Base-by-base conservation (phyloP, 1,284 basidiomycete species). In the Leccinum huronense region DNA sequence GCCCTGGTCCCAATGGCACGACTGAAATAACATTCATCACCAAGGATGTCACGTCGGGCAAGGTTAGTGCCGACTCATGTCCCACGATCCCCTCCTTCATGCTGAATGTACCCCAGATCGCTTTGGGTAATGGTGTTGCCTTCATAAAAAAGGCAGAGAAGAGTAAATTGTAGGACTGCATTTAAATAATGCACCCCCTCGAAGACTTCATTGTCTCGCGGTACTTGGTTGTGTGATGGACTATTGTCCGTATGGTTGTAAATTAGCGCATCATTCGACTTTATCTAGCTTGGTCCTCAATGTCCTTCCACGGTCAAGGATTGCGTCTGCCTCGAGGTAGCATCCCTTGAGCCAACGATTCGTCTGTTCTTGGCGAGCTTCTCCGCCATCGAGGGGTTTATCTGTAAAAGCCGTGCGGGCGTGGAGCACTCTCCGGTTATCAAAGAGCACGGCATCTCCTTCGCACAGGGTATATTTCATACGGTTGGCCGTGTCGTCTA, bases 341-440 rank as follows among this genome's bases (percentile, higher is more conserved):
- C 87, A 88, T 0, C 88, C 89, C 74, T 91, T 91, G 62, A 91
- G 76, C 90, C 89, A 90, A 34, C 88, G 76, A 64, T 80, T 84
- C n/a, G 83, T 78, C 66, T 81, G 79, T 7, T 77, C 81, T 3
- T 76, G 71, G 60, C 13, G 51, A 16, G 48, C 59, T 31, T 63
- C 66, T n/a, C 33, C 60, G 5, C 45, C 62, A n/a, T 71, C 71
- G 38, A 40, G 5, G 4, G 31, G 54, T 58, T 57, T n/a, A 61
- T 87, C 84, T 48, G 77, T 73, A 75, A 98, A 99, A 3, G 88
- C 89, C 1, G 87, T 92, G 10, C 97, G 80, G 0, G 93, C 93
- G 74, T 99, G 97, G 64, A 98, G 77, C 3, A 97, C 88, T n/a
- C 97, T 81, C 27, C 95, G 82, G 72, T 98, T 99, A 75, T 98